Base-by-base conservation (phyloP, 495 filamentous ascomycete species). In the Corynascus novoguineensis region DNA sequence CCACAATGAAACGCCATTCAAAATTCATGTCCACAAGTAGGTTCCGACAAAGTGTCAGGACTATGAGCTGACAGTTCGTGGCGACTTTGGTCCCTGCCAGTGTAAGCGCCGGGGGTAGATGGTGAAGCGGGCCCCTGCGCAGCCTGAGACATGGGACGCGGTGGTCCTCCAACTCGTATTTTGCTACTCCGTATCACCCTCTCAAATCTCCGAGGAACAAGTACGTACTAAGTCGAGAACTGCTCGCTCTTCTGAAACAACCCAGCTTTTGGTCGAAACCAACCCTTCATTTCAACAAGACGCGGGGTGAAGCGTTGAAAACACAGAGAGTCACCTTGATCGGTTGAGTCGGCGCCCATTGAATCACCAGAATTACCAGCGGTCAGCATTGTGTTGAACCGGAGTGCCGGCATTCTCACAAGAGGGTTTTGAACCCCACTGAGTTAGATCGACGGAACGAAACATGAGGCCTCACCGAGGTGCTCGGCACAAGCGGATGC, bases 371-470 rank as follows among this genome's bases (percentile, higher is more conserved):
- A n/a, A 25, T 25, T 24, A 12, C n/a, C 37, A 19, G 37, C 15
- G 37, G 15, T n/a, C 35, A 38, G 9, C n/a, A n/a, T n/a, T n/a
- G n/a, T n/a, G n/a, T n/a, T n/a, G n/a, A n/a, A n/a, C n/a, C n/a
- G n/a, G n/a, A n/a, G n/a, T n/a, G n/a, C n/a, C n/a, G n/a, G n/a
- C n/a, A n/a, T n/a, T n/a, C n/a, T n/a, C n/a, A n/a, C n/a, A n/a
- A n/a, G n/a, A n/a, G n/a, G n/a, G n/a, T n/a, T n/a, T n/a, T n/a
- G n/a, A n/a, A n/a, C n/a, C n/a, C n/a, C n/a, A n/a, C n/a, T n/a
- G n/a, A n/a, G n/a, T n/a, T n/a, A 19, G 50, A 59, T 54, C 57
- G 34, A 45, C 50, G 35, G 37, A 59, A 54, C 57, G 57, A 54
- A 54, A 54, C 57, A 42, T 28, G 31, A 38, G 35, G n/a, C 22